Base-by-base conservation (phyloP, 1,284 basidiomycete genomes). In the Albatrellus sp. region DNA sequence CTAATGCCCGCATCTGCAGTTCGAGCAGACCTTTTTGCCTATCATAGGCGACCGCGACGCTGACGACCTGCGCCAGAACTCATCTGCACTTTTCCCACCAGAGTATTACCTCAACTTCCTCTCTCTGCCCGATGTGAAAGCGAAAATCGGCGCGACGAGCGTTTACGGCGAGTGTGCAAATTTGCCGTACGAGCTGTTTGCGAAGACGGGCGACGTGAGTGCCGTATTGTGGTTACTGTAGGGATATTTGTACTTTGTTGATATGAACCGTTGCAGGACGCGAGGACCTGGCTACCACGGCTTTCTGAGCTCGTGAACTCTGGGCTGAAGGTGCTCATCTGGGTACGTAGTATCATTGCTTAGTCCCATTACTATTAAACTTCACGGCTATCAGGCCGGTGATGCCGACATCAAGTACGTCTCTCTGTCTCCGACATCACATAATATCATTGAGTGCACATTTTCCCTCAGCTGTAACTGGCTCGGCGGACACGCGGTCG, bases 51-150 rank as follows among this genome's bases (percentile, higher is more conserved):
- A 75, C 51, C 62, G 68, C 19, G 75, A 81, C 51, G 52, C 62
- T 0, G 56, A 79, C 50, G 78, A 81, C 52, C 60, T 81, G 28
- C 63, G 76, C 28, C 76, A 79, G 54, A 75, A 69, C 35, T 63
- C 69, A 0, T 66, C 71, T 0, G 65, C 70, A 0, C 47, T 62
- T 8, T 81, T 79, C 61, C 77, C 77, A 5, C 72, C 77, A 0
- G 65, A 70, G 44, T 75, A 66, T 49, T 80, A 77, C 44, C 48
- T 72, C 31, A 57, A 60, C 10, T 77, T 72, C 52, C 59, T 80
- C 12, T 52, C 48, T 1, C 55, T 59, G 19, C 41, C 60, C 0
- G 54, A 59, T 8, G 57, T 75, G 6, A 53, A 61, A 53, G 50
- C 55, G 14, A 53, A 52, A 46, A 80, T 81, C 37, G 77, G 78